A percentile compares a stretch with the other conserved stretches of the same genome.
phyloP scores from a whole-genome alignment of 345 rosid genomes.

The Melaleuca alternifolia region DNA sequence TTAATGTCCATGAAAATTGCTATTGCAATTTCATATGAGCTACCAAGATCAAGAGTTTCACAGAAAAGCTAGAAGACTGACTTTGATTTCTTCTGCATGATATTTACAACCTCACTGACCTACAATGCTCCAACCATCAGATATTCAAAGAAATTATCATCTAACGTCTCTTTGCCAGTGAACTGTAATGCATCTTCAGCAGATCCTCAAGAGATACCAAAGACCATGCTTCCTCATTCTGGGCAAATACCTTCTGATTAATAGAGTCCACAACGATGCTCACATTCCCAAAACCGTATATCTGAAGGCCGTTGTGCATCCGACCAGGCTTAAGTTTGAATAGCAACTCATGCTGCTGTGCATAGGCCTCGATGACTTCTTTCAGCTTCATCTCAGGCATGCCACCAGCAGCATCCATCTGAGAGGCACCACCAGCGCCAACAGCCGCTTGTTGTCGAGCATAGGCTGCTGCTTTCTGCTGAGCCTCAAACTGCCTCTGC shows the following conservation, averaged over 20 bases:
- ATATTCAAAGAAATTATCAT: constrained; percentile 6
- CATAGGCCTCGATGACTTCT: constrained; percentile 79
- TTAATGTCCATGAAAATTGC: not conserved
- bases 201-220: constrained; percentile 61
- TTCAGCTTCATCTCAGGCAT: constrained; percentile 48
- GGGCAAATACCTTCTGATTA: constrained; percentile 64
- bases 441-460: constrained; percentile 33
- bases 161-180: constrained; percentile 29
- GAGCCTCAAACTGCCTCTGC: constrained; percentile 61
- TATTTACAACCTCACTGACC: not conserved
- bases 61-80: not conserved
- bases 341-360: constrained; percentile 67
- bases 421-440: constrained; percentile 12
- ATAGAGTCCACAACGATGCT: constrained; percentile 59
- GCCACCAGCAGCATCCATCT: constrained; percentile 23
- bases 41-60: not conserved
- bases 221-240: constrained; percentile 60
- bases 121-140: not conserved
- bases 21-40: not conserved
- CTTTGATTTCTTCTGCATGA: not conserved
- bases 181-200: constrained; percentile 60
- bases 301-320: constrained; percentile 70
- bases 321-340: constrained; percentile 77
- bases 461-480: constrained; percentile 45
- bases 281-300: constrained; percentile 79